A percentile compares a stretch with the other conserved stretches of the same genome.
Conservation (phyloP, 2,329 filamentous ascomycete species). For the Emmonsia crescens region DNA sequence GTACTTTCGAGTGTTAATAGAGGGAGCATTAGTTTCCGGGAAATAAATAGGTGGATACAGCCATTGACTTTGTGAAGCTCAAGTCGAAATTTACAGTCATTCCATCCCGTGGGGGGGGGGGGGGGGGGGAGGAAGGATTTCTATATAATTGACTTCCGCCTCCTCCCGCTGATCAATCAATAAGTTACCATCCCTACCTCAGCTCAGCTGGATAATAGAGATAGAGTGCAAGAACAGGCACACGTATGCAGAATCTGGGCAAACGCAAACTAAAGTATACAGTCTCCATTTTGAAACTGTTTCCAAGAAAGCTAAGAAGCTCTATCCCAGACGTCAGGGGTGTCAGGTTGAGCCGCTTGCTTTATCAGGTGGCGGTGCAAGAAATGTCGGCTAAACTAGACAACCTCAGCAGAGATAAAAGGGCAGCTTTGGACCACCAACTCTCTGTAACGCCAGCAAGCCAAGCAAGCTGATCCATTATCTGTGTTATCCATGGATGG, state of each 20-base stretch:
- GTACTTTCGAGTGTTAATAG: background rate
- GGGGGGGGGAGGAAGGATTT: background rate
- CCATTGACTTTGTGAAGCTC: background rate
- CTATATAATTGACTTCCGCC: background rate
- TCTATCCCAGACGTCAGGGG: background rate
- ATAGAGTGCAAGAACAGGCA: background rate
- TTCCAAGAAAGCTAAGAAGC: background rate
- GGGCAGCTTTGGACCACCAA: background rate
- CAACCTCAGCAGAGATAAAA: slow-evolving; percentile 2
- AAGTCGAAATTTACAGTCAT: background rate
- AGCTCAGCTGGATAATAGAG: background rate
- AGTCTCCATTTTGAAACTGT: background rate
- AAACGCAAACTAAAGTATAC: background rate
- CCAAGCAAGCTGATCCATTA: background rate
- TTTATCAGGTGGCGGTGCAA: background rate
- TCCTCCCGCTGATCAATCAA: background rate
- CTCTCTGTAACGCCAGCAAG: background rate
- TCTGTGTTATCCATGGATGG: background rate
- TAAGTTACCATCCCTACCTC: background rate
- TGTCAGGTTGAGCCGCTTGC: background rate
- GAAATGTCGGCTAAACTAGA: background rate
- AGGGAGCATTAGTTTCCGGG: background rate
- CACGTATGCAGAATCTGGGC: background rate
- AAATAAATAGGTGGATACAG: background rate
- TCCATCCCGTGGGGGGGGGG: background rate